Evolutionary conservation across 2,329 filamentous ascomycete species (phyloP), one percentile per base, ranked within the genome.

Genomic region (Parastagonospora nodorum): DNA sequence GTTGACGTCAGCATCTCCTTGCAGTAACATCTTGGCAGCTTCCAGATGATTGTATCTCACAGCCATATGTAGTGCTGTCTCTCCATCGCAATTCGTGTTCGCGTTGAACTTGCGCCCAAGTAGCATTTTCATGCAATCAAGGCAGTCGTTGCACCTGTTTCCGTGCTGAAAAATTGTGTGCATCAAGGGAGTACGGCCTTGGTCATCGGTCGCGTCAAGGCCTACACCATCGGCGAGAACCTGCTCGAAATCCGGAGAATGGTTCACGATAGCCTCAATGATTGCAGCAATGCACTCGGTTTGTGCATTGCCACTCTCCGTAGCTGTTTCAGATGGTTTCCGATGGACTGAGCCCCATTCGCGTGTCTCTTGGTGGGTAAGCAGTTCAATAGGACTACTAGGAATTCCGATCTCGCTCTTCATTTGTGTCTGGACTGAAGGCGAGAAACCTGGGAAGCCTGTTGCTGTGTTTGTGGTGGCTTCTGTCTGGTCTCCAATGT

Each of bases 41-140:
- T 36, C 28, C 10, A 51, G 31, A 27, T 43, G 24, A 4, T 45
- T 38, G 15, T 16, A 5, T 12, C 41, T 42, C 8, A 45, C 38
- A 12, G 49, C 38, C 9, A 47, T 32, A 19, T 51, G 43, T 5
- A 51, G 19, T 1, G 49, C 50, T 15, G 45, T 48, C 10, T 40
- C 35, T 1, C 50, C 44, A 30, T 19, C 11, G 14, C n/a, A 6
- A 24, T 2, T 10, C 11, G 43, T 12, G n/a, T 43, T 33, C 9
- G 24, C 8, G 12, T 40, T 19, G 19, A 15, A 2, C n/a, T 10
- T 16, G 37, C 19, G 6, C 27, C 27, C 7, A 4, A 40, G 37
- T 12, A 40, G 19, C 19, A 24, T 28, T 15, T 40, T 9, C 37
- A 40, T 40, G 12, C 27, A 40, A n/a, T 14, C 5, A 16, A 40